These are phyloP conservation scores for Mycena maculata DNA, from an alignment of 768 basidiomycete genomes.

Conservation along the genomic window DNA sequence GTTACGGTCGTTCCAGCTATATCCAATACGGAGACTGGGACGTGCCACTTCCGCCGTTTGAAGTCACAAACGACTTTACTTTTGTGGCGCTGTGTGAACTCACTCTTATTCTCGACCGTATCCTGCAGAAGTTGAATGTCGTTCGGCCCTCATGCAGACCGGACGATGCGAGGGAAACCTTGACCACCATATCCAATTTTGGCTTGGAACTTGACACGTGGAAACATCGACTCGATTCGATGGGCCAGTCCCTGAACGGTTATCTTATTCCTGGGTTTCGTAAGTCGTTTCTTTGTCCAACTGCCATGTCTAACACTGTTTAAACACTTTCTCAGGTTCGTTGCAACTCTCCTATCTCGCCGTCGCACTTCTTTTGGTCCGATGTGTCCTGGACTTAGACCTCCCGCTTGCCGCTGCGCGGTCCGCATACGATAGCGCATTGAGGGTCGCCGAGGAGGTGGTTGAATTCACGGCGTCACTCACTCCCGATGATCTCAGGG, in stretches of 20 bases:
- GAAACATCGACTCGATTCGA: slow-evolving; percentile 33
- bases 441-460: slow-evolving; percentile 32
- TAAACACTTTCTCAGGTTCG: slow-evolving; percentile 27
- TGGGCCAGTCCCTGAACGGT: slow-evolving; percentile 33
- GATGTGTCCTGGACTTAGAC: slow-evolving; percentile 31
- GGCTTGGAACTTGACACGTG: slow-evolving; percentile 34
- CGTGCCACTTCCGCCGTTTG: slow-evolving; percentile 32
- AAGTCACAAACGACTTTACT: slow-evolving; percentile 24
- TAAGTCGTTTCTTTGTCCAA: slow-evolving; percentile 2
- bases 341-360: slow-evolving; percentile 34
- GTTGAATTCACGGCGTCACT: slow-evolving; percentile 33
- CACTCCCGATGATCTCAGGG: slow-evolving; percentile 31
- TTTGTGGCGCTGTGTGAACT: slow-evolving; percentile 33
- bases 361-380: slow-evolving; percentile 32
- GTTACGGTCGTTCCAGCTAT: slow-evolving; percentile 34
- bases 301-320: background rate
- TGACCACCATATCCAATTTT: slow-evolving; percentile 31
- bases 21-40: slow-evolving; percentile 35
- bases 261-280: slow-evolving; percentile 33
- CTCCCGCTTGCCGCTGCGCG: slow-evolving; percentile 28
- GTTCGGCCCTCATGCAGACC: slow-evolving; percentile 27
- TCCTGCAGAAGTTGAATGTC: slow-evolving; percentile 26
- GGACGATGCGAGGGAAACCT: slow-evolving; percentile 25
- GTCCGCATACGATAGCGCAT: slow-evolving; percentile 30
- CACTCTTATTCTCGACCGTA: slow-evolving; percentile 33